phyloP scores from a whole-genome alignment of 2,329 filamentous ascomycete genomes.

The Sporothrix humicola region DNA sequence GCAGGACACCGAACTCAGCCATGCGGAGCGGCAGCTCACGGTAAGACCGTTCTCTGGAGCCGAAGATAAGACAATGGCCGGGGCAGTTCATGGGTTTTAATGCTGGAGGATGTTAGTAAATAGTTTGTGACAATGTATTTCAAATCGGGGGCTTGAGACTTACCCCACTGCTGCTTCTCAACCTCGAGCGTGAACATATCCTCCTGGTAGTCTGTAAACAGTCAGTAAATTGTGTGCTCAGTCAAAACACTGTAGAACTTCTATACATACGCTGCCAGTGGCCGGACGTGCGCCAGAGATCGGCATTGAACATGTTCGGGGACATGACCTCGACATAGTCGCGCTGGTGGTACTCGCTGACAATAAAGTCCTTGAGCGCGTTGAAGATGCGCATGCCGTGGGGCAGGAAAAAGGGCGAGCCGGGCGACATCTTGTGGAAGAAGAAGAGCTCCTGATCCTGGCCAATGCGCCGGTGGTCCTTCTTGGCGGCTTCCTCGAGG shows the following conservation, averaged over 20 bases:
- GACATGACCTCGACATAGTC: constrained; percentile 95
- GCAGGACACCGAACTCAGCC: constrained; percentile 86
- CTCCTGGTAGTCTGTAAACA: constrained; percentile 71
- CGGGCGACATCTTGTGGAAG: constrained; percentile 92
- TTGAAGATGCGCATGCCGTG: constrained; percentile 63
- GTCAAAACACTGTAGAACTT: background rate
- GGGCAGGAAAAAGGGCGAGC: constrained; percentile 88
- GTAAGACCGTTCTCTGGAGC: constrained; percentile 73
- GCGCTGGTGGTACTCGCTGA: constrained; percentile 87
- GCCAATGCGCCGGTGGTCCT: constrained; percentile 92
- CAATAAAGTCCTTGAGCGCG: constrained; percentile 69
- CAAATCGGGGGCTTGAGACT: background rate
- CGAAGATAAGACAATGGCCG: constrained; percentile 84
- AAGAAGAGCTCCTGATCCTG: constrained; percentile 97
- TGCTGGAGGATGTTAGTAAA: constrained; percentile 29
- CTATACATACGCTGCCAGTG: constrained; percentile 74
- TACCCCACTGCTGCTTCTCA: constrained; percentile 69
- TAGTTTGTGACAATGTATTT: background rate
- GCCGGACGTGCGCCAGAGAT: constrained; percentile 91
- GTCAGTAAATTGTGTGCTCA: no score
- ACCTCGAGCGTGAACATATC: constrained; percentile 82
- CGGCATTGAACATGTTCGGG: constrained; percentile 94
- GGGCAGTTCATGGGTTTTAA: constrained; percentile 86
- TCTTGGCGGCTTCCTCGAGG: constrained; percentile 96
- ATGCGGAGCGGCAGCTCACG: constrained; percentile 81